A percentile compares a stretch with the other conserved stretches of the same genome.
Conservation (phyloP, 257 asterid genomes). For the Lycium ferocissimum region DNA sequence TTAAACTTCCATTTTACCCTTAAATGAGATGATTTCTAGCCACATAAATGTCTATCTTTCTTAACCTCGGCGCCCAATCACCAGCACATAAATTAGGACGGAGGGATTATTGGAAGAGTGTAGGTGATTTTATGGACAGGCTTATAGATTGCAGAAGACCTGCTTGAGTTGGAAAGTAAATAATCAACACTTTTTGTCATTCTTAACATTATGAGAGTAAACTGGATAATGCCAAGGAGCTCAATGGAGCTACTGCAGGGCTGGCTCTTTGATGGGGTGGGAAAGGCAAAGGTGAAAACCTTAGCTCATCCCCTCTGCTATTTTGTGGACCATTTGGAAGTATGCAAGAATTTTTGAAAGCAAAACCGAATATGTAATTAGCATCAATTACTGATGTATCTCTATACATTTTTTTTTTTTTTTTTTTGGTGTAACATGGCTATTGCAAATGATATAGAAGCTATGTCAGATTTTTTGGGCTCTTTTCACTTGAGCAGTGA, state of each 20-base stretch:
- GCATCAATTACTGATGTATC: not conserved
- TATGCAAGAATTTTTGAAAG: not conserved
- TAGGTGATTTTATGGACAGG: not conserved
- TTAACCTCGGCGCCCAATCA: not conserved
- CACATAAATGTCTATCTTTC: not conserved
- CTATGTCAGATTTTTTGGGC: not conserved
- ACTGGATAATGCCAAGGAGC: not conserved
- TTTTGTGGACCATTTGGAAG: conserved; percentile 16
- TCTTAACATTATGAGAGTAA: not conserved
- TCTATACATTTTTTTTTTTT: not conserved
- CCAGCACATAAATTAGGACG: not conserved
- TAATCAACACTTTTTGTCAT: not conserved
- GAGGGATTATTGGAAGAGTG: not conserved
- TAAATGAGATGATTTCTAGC: not conserved
- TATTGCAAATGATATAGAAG: not conserved
- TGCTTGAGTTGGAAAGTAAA: conserved; percentile 5
- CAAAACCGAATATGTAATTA: not conserved
- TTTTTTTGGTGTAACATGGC: conserved; percentile 7
- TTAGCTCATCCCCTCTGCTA: not conserved
- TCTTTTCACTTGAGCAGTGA: not conserved
- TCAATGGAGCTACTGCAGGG: not conserved
- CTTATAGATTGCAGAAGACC: not conserved
- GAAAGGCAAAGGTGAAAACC: not conserved
- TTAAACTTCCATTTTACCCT: not conserved
- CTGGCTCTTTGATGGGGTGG: conserved; percentile 1